phyloP scores from a whole-genome alignment of 2,329 filamentous ascomycete species.

The Anthostomella pinea region DNA sequence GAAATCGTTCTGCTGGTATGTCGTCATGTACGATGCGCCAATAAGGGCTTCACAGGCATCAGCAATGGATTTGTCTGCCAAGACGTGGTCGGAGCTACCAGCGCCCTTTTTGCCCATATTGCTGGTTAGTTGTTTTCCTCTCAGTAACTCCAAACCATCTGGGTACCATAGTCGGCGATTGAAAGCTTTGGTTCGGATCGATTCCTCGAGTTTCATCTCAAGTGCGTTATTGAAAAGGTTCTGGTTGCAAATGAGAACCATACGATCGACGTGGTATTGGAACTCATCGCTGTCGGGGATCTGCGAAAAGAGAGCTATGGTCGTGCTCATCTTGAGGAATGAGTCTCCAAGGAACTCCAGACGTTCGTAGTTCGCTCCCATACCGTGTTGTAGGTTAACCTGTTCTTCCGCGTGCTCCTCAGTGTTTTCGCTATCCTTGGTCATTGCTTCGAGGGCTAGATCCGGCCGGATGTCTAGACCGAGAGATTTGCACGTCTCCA shows the following conservation, averaged over 20 bases:
- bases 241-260: conserved; percentile 87
- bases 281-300: conserved; percentile 79
- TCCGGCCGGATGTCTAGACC: conserved; percentile 62
- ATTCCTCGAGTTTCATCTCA: conserved; percentile 64
- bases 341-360: conserved; percentile 91
- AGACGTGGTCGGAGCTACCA: conserved; percentile 54
- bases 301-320: conserved; percentile 77
- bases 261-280: conserved; percentile 84
- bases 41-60: conserved; percentile 95
- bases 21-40: conserved; percentile 70
- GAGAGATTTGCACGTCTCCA: conserved; percentile 69
- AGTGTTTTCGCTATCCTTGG: conserved; percentile 85
- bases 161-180: conserved; percentile 88
- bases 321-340: conserved; percentile 94
- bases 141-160: conserved; percentile 67
- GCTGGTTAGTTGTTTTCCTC: conserved; percentile 62
- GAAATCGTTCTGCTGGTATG: conserved; percentile 41
- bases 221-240: conserved; percentile 80
- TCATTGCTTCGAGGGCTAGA: conserved; percentile 83
- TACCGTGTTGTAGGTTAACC: conserved; percentile 74
- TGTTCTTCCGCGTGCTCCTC: conserved; percentile 68
- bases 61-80: conserved; percentile 87
- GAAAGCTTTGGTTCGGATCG: conserved; percentile 80
- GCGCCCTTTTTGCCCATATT: conserved; percentile 62
- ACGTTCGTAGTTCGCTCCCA: conserved; percentile 93